phyloP scores from a whole-genome alignment of 192 early-diverging fungal species.

The Rhizophagus clarus region DNA sequence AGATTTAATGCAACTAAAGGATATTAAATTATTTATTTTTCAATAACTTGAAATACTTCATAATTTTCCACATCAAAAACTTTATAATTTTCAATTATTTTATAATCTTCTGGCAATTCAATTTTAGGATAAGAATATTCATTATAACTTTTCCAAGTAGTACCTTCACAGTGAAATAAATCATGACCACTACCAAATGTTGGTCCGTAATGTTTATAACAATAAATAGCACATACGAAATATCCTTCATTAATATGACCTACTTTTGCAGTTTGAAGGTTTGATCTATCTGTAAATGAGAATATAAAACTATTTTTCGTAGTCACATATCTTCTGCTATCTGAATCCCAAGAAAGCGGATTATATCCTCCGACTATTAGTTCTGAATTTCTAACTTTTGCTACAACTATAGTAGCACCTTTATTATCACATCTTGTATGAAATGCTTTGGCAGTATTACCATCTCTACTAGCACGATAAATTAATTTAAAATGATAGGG shows the following conservation, averaged over 20 bases:
- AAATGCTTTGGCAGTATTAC: neutral
- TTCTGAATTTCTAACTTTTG: neutral
- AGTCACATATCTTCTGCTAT: too few relatives aligned
- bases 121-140: too few relatives aligned
- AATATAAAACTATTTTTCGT: too few relatives aligned
- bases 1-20: too few relatives aligned
- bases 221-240: neutral
- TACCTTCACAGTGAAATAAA: too few relatives aligned
- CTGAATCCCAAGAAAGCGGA: neutral
- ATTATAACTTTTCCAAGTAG: too few relatives aligned
- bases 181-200: neutral
- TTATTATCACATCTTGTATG: neutral
- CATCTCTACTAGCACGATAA: constrained; percentile 16
- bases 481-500: neutral
- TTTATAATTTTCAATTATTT: too few relatives aligned
- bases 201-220: neutral
- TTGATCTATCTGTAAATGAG: neutral
- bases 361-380: neutral
- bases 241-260: neutral
- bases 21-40: too few relatives aligned
- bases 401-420: neutral
- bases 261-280: too few relatives aligned
- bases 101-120: too few relatives aligned
- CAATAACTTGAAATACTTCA: too few relatives aligned
- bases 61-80: too few relatives aligned